Evolutionary conservation across 306 rosid species (phyloP).

Genomic region (Canavalia ensiformis): DNA sequence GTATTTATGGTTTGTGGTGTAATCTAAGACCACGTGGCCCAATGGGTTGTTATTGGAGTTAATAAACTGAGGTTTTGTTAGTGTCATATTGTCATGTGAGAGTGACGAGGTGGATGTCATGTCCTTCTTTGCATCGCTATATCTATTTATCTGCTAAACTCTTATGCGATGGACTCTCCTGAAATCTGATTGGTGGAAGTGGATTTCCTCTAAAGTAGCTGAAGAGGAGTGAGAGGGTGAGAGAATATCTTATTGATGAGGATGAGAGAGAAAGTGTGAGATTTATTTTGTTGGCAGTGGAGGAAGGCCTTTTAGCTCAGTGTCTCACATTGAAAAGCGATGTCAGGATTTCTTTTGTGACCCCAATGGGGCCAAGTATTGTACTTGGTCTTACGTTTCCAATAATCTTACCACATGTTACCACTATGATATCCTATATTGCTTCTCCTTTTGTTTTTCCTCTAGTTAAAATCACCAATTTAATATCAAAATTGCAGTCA

Average conservation of each 20-base stretch:
- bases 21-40: constrained; percentile 64
- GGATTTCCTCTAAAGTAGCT: constrained; percentile 59
- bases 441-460: not conserved
- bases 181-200: constrained; percentile 70
- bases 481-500: not conserved
- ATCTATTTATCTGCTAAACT: constrained; percentile 34
- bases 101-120: not conserved
- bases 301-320: not conserved
- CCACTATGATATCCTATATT: not conserved
- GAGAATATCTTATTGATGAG: constrained; percentile 55
- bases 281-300: not conserved
- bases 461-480: not conserved
- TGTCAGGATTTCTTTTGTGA: constrained; percentile 50
- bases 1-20: constrained; percentile 63
- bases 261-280: constrained; percentile 52
- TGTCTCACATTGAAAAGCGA: constrained; percentile 42
- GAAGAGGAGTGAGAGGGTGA: constrained; percentile 21
- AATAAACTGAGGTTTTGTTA: constrained; percentile 30
- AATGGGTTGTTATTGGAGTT: constrained; percentile 31
- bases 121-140: constrained; percentile 16
- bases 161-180: constrained; percentile 69
- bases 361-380: constrained; percentile 46
- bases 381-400: constrained; percentile 17
- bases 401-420: constrained; percentile 4
- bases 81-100: not conserved